These are phyloP conservation scores for Diaporthe velutina DNA, from an alignment of 2,329 filamentous ascomycete genomes.

Conservation along the genomic window DNA sequence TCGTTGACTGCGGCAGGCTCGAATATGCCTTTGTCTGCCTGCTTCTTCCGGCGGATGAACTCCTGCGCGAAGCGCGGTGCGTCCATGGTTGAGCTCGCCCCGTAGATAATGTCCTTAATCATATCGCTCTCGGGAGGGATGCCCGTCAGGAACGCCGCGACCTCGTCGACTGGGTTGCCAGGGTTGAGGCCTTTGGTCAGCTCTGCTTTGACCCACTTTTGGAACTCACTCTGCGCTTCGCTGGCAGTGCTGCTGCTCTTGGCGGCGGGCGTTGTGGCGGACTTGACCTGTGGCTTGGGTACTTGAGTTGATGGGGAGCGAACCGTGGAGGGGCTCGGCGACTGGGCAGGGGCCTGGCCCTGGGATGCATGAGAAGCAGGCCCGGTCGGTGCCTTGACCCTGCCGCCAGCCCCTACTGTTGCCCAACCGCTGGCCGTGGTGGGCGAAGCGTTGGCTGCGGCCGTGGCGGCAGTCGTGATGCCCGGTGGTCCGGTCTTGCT, in stretches of 20 bases:
- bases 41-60: constrained; percentile 91
- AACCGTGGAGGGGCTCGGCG: constrained; percentile 55
- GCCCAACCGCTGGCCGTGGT: constrained; percentile 79
- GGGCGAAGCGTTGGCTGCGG: constrained; percentile 40
- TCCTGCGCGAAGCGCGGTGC: constrained; percentile 94
- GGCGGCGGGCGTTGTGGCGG: constrained; percentile 50
- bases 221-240: constrained; percentile 88
- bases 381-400: constrained; percentile 81
- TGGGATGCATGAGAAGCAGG: constrained; percentile 57
- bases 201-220: constrained; percentile 89
- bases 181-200: constrained; percentile 78
- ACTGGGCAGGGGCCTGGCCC: constrained; percentile 51
- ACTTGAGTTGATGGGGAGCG: constrained; percentile 28
- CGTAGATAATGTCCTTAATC: constrained; percentile 80
- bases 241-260: constrained; percentile 53
- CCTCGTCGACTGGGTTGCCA: constrained; percentile 77
- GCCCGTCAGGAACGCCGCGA: constrained; percentile 80
- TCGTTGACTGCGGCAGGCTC: constrained; percentile 72
- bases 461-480: constrained; percentile 54
- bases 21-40: constrained; percentile 88
- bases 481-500: constrained; percentile 70
- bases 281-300: constrained; percentile 51
- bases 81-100: constrained; percentile 92
- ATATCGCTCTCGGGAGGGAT: constrained; percentile 55
- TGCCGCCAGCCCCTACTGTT: constrained; percentile 93